Base-by-base conservation (phyloP, 1,284 basidiomycete species). In the Apiotrichum domesticum region DNA sequence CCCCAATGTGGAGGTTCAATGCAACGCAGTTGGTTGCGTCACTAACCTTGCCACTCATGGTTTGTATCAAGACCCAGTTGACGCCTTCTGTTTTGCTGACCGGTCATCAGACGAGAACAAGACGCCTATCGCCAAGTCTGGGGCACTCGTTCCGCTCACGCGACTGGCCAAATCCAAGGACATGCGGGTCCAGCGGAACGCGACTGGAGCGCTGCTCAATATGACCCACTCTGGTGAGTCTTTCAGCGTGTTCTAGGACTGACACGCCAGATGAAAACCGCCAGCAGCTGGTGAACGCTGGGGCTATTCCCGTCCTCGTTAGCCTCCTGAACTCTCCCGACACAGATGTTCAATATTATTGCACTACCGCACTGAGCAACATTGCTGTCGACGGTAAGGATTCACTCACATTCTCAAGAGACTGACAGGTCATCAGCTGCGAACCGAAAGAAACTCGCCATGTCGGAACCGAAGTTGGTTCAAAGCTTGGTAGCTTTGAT, bases 11-110 rank as follows among this genome's bases (percentile, higher is more conserved):
- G 96, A 99, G 75, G 96, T 99, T 2, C 96, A 98, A 77, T 99
- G 96, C 80, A 99, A 99, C 72, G 96, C 96, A n/a, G 96, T 99
- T 40, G 96, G 96, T 40, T 98, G 96, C 76, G 94, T 99, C 56
- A 99, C 96, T 40, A 99, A 99, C 76, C 82, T 99, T 54, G 96
- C 96, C 15, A 98, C 95, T 2, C 95, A 98, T 79, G 94, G 91
- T 93, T 61, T 59, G 85, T 78, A 29, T 3, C 29, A 29, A 29
- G 29, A 29, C 29, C 29, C 29, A 29, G 21, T 21, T 21, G 29
- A 29, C 29, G 29, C 29, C 29, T 29, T 29, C 29, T 29, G 29
- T 29, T 29, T 29, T 29, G 29, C 29, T 29, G 29, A 29, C 29
- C 29, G 29, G 29, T 29, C 29, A 51, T 10, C 57, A 81, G 94